Evolutionary conservation across 148 eudicot genomes (phyloP).

Genomic region (Spergularia bocconei): DNA sequence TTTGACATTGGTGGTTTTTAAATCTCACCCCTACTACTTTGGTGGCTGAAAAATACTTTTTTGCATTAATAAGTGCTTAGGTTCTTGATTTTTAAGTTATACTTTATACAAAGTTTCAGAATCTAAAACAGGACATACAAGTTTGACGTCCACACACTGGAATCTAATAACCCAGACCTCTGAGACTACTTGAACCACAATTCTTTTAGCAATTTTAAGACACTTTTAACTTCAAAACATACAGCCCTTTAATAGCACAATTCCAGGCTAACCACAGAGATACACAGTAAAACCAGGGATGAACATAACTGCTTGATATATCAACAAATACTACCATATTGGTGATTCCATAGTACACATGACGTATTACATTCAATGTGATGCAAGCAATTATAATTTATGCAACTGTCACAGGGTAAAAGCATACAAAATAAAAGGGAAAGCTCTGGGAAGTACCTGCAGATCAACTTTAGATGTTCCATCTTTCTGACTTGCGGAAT

Average conservation of each 20-base stretch:
- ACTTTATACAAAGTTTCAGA: not conserved
- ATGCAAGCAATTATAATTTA: not conserved
- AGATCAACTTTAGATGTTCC: conserved; percentile 33
- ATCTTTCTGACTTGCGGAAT: not conserved
- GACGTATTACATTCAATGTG: not conserved
- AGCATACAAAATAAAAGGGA: not conserved
- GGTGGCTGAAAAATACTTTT: too few species aligned
- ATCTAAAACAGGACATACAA: not conserved
- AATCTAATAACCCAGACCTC: not conserved
- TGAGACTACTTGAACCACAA: not conserved
- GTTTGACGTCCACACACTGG: not conserved
- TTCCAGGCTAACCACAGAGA: not conserved
- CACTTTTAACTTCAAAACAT: too few species aligned
- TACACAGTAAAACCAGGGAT: not conserved
- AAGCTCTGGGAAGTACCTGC: conserved; percentile 40
- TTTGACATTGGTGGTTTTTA: too few species aligned
- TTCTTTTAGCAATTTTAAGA: not conserved
- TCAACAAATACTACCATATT: not conserved
- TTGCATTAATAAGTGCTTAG: too few species aligned
- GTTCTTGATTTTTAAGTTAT: not conserved
- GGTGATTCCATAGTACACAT: not conserved
- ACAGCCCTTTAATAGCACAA: too few species aligned
- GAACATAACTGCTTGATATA: not conserved
- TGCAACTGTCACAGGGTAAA: not conserved
- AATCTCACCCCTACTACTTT: too few species aligned